Evolutionary conservation across 1,139 yeast species (phyloP), one percentile per base, ranked within the genome.

Genomic region (Candida pseudoviswanathii): DNA sequence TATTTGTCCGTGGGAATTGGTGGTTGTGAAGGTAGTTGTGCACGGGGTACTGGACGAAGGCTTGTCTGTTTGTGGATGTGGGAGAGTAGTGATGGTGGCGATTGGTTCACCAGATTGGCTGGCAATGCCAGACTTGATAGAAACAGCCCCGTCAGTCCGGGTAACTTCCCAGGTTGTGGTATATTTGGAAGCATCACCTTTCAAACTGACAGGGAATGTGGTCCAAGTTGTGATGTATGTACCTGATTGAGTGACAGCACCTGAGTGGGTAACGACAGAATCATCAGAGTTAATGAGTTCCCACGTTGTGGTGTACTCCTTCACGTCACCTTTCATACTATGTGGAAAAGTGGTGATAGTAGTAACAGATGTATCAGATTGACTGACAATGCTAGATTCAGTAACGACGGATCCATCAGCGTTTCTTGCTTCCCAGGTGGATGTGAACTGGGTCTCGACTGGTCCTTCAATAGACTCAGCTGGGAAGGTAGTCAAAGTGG

Each of bases 341-440:
- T 21, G 40, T 45, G 45, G 45, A 38, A 27, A 40, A 2, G 45
- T 44, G 9, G 47, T 41, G 10, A 41, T 8, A 2, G 50, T 47
- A 22, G 50, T 47, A 8, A 41, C 44, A 3, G 45, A 47, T 8
- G 39, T 40, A 33, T 39, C 50, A 5, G 43, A 43, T 27, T 41
- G 39, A 3, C 40, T 34, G 9, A 59, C 60, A 30, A 49, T 57
- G 24, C 53, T 60, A 9, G 54, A 49, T 2, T 48, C 54, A 34
- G 63, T 59, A 7, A 46, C 41, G 34, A 52, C 48, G 7, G 51
- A 45, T 9, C 64, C 64, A 51, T 55, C 57, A 9, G 54, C n/a
- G 16, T 48, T 44, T 8, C 64, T 61, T 22, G 62, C 55, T 10
- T 55, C 46, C 51, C 53, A 55, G 6, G 62, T 59, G 22, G 63